Evolutionary conservation across 2,329 filamentous ascomycete species (phyloP).

Genomic region (Colletotrichum sublineola): DNA sequence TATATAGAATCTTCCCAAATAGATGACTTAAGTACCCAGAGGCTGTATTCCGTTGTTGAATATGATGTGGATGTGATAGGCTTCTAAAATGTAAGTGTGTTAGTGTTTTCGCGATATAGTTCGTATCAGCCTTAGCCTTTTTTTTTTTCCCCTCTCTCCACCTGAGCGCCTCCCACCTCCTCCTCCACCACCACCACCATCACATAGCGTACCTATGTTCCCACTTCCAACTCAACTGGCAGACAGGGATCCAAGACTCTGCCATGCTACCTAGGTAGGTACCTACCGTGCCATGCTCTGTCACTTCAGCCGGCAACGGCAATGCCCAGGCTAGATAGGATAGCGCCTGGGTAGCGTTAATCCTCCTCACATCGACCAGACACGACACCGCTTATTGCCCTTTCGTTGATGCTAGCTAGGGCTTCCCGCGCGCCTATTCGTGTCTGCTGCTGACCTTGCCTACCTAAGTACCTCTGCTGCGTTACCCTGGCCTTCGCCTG

Average conservation of each 20-base stretch:
- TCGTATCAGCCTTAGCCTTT: too few relatives aligned
- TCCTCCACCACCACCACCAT: too few relatives aligned
- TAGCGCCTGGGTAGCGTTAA: neutral
- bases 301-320: neutral
- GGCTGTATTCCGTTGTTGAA: too few relatives aligned
- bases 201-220: neutral
- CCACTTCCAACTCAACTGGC: neutral
- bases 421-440: neutral
- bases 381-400: slow-evolving; percentile 11
- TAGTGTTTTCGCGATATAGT: too few relatives aligned
- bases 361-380: neutral
- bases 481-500: neutral
- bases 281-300: neutral
- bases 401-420: neutral
- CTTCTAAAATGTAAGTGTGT: too few relatives aligned
- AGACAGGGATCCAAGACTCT: neutral
- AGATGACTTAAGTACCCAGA: too few relatives aligned
- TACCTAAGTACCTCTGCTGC: neutral
- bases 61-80: too few relatives aligned
- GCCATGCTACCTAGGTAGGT: too few relatives aligned
- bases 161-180: too few relatives aligned
- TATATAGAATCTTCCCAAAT: too few relatives aligned
- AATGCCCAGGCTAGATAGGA: neutral
- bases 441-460: too few relatives aligned
- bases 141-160: too few relatives aligned